Percentiles rank a stretch among this genome's conserved stretches.
These are phyloP conservation scores for Dryas drummondii DNA, from an alignment of 306 rosid genomes.

Conservation along the genomic window DNA sequence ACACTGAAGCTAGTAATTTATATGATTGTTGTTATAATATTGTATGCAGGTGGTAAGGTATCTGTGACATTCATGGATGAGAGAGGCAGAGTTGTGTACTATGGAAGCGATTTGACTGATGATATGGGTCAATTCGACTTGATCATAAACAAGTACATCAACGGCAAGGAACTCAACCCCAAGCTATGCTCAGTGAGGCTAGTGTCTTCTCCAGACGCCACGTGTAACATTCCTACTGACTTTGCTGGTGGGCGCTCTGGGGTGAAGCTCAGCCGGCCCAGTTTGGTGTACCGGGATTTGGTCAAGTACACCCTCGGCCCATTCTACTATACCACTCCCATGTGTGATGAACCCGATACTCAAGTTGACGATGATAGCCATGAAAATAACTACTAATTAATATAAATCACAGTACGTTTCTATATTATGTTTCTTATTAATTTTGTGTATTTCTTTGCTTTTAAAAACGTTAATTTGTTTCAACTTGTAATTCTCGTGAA, in stretches of 20 bases:
- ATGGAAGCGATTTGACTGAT: constrained; percentile 74
- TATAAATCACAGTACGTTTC: no score
- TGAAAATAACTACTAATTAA: neutral
- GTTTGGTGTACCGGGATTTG: constrained; percentile 43
- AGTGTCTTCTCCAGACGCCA: constrained; percentile 68
- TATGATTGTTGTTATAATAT: no score
- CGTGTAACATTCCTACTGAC: constrained; percentile 67
- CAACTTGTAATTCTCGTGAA: no score
- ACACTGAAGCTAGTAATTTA: no score
- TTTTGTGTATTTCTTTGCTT: no score
- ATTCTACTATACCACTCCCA: constrained; percentile 65
- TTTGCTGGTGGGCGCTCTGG: constrained; percentile 64
- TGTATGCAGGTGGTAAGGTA: constrained; percentile 51
- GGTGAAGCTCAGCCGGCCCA: constrained; percentile 44
- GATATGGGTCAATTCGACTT: constrained; percentile 57
- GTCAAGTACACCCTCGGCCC: constrained; percentile 43
- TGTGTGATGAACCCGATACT: constrained; percentile 63
- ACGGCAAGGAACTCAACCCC: constrained; percentile 49
- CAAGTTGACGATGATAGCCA: neutral
- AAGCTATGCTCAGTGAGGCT: constrained; percentile 56
- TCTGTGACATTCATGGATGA: constrained; percentile 72
- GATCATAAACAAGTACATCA: constrained; percentile 22
- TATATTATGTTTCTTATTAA: neutral
- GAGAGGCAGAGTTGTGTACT: constrained; percentile 54
- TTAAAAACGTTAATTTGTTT: no score